phyloP scores from a whole-genome alignment of 768 basidiomycete species.

The Phanerodontia chrysosporium region DNA sequence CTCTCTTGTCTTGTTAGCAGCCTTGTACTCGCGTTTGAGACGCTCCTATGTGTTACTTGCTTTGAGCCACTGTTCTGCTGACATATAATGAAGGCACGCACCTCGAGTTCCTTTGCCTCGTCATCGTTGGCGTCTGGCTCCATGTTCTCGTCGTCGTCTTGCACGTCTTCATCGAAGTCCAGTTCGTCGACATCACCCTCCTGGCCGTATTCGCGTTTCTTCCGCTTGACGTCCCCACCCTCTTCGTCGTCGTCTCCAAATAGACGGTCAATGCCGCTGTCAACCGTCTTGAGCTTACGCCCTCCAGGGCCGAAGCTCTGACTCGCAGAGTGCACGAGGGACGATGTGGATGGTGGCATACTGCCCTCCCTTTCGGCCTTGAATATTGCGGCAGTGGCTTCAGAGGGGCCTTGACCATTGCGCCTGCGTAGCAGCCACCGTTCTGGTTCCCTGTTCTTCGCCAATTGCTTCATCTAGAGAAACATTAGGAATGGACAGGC shows the following conservation, averaged over 20 bases:
- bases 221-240: conserved; percentile 35
- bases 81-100: conserved; percentile 29
- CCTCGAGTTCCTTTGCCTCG: conserved; percentile 81
- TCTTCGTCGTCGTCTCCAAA: conserved; percentile 68
- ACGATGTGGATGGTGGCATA: conserved; percentile 29
- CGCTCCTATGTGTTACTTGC: conserved; percentile 53
- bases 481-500: background rate
- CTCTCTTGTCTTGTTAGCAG: conserved; percentile 71
- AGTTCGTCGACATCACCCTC: conserved; percentile 85
- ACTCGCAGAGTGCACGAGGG: conserved; percentile 43
- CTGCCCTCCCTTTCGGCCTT: conserved; percentile 55
- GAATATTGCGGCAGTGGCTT: conserved; percentile 63
- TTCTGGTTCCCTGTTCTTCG: conserved; percentile 73
- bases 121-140: conserved; percentile 71
- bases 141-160: conserved; percentile 79
- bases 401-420: conserved; percentile 55
- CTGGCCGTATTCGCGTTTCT: conserved; percentile 58
- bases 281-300: conserved; percentile 59
- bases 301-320: conserved; percentile 64
- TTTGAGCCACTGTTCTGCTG: background rate
- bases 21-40: conserved; percentile 75
- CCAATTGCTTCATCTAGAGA: conserved; percentile 43
- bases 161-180: conserved; percentile 78
- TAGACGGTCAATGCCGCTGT: conserved; percentile 55
- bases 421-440: conserved; percentile 64